Evolutionary conservation across 371 early-diverging fungal genomes (phyloP).

Genomic region (Rhizopus arrhizus): DNA sequence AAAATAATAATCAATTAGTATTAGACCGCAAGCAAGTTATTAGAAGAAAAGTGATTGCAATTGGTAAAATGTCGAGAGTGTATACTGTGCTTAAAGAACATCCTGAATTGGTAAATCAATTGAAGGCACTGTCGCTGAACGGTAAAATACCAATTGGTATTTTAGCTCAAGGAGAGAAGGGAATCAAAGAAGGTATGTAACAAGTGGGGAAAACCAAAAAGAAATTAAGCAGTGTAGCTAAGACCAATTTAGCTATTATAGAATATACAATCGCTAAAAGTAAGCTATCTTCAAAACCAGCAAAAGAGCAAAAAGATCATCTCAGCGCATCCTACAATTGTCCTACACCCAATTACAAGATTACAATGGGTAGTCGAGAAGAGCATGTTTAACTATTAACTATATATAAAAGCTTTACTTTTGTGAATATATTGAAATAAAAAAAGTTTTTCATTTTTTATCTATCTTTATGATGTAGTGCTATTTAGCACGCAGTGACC

Average conservation of each 20-base stretch:
- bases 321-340: slow-evolving; percentile 3
- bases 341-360: slow-evolving; percentile 24
- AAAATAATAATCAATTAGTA: slow-evolving; percentile 3
- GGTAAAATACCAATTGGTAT: slow-evolving; percentile 41
- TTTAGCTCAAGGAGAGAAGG: slow-evolving; percentile 38
- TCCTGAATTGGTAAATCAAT: slow-evolving; percentile 41
- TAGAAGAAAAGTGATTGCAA: slow-evolving; percentile 45
- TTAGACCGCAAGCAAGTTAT: slow-evolving; percentile 40
- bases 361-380: slow-evolving; percentile 16
- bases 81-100: slow-evolving; percentile 38
- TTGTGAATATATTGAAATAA: too few species aligned
- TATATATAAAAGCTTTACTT: too few species aligned
- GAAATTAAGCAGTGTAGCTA: neutral
- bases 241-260: neutral
- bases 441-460: too few species aligned
- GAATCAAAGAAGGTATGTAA: slow-evolving; percentile 37
- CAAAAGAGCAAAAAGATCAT: slow-evolving; percentile 28
- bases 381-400: slow-evolving; percentile 16
- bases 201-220: too few species aligned
- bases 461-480: too few species aligned
- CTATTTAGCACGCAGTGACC: too few species aligned
- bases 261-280: neutral
- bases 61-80: slow-evolving; percentile 42
- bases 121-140: slow-evolving; percentile 33
- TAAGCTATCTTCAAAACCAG: too few species aligned